Conservation (phyloP, 345 rosid genomes). For the sweet orange (Citrus sinensis) region DVS_A1.0 CM039168.1:6087501-6088000, state of each 20-base stretch:
- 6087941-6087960: constrained; percentile 84
- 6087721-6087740: background rate
- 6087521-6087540: background rate
- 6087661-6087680: background rate
- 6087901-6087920: constrained; percentile 57
- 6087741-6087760: background rate
- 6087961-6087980: constrained; percentile 98
- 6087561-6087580: constrained; percentile 2
- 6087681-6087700: background rate
- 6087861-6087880: background rate
- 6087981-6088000: constrained; percentile 86
- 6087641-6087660: background rate
- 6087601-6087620: background rate
- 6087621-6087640: constrained; percentile 1
- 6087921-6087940: constrained; percentile 71
- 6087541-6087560: background rate
- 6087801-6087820: constrained; percentile 1
- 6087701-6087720: background rate
- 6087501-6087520: constrained; percentile 43
- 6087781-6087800: background rate
- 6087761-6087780: background rate
- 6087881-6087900: background rate
- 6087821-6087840: background rate
- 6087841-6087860: background rate
- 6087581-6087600: background rate